Evolutionary conservation across 192 early-diverging fungal genomes (phyloP).

Genomic region (Mortierella claussenii): DNA sequence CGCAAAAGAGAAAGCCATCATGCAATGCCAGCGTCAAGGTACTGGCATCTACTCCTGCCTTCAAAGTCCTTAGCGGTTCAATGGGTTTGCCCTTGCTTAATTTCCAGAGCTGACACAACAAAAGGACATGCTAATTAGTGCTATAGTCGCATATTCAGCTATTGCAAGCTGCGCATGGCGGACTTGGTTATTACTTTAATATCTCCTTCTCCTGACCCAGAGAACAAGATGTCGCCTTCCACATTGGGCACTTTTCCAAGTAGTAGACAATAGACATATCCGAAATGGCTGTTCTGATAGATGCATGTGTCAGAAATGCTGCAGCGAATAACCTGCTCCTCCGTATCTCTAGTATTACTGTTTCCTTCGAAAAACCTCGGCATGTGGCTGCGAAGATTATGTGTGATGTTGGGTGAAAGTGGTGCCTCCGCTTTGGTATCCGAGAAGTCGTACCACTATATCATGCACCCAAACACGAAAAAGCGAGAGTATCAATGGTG

Average conservation of each 20-base stretch:
- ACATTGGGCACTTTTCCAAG: slow-evolving; percentile 63
- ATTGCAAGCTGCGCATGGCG: too few species aligned
- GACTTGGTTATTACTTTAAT: slow-evolving; percentile 70
- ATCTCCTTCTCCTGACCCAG: slow-evolving; percentile 76
- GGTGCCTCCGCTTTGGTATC: slow-evolving; percentile 20
- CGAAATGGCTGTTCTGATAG: slow-evolving; percentile 73
- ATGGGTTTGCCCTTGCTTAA: slow-evolving; percentile 43
- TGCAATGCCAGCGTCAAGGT: slow-evolving; percentile 72
- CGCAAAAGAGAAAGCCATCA: slow-evolving; percentile 77
- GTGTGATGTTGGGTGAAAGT: slow-evolving; percentile 42
- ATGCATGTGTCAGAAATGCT: slow-evolving; percentile 68
- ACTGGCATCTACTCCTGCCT: slow-evolving; percentile 57
- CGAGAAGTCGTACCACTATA: slow-evolving; percentile 49
- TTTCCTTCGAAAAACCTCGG: slow-evolving; percentile 31
- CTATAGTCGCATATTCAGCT: not conserved
- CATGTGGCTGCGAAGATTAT: slow-evolving; percentile 24
- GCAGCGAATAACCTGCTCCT: slow-evolving; percentile 61
- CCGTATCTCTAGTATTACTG: slow-evolving; percentile 21
- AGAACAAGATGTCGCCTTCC: slow-evolving; percentile 64
- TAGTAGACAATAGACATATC: slow-evolving; percentile 75
- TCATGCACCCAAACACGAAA: not conserved
- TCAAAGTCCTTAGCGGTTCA: slow-evolving; percentile 47
- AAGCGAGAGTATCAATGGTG: too few species aligned
- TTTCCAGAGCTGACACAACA: slow-evolving; percentile 42
- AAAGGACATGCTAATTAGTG: too few species aligned